Percentiles rank a stretch among this genome's conserved stretches.
Conservation (phyloP, 441 rosid genomes). For the Syzygium syzygioides region DNA sequence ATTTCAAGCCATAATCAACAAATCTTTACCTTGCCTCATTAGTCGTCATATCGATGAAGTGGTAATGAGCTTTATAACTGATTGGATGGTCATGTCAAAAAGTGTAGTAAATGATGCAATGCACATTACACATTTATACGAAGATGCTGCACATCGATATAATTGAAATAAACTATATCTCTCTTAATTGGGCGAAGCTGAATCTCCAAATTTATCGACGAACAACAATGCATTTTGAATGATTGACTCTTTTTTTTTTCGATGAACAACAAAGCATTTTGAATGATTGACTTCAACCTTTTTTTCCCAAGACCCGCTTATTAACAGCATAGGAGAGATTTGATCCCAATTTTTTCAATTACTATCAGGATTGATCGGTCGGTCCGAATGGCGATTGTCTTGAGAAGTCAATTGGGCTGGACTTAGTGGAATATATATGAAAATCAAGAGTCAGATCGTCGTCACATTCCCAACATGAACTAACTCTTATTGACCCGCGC, state of each 20-base stretch:
- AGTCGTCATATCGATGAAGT: not conserved
- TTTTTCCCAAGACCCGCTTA: too few species aligned
- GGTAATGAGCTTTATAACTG: not conserved
- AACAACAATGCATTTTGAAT: too few species aligned
- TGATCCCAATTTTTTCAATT: not conserved
- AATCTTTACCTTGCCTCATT: not conserved
- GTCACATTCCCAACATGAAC: not conserved
- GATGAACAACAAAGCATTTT: too few species aligned
- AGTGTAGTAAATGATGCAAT: not conserved
- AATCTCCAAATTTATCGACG: too few species aligned
- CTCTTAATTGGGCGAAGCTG: not conserved
- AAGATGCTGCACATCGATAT: not conserved
- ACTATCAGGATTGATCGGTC: not conserved
- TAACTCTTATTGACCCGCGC: not conserved
- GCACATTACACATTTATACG: not conserved
- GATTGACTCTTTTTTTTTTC: not conserved
- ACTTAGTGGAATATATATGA: not conserved
- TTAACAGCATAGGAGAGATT: too few species aligned
- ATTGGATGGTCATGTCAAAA: not conserved
- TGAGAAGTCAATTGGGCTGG: not conserved
- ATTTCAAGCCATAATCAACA: not conserved
- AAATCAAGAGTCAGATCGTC: too few species aligned
- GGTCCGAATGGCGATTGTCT: not conserved
- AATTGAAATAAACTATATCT: not conserved
- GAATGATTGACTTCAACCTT: not conserved